A percentile compares a stretch with the other conserved stretches of the same genome.
Conservation (phyloP, 345 rosid genomes). For the Salix udensis region DNA sequence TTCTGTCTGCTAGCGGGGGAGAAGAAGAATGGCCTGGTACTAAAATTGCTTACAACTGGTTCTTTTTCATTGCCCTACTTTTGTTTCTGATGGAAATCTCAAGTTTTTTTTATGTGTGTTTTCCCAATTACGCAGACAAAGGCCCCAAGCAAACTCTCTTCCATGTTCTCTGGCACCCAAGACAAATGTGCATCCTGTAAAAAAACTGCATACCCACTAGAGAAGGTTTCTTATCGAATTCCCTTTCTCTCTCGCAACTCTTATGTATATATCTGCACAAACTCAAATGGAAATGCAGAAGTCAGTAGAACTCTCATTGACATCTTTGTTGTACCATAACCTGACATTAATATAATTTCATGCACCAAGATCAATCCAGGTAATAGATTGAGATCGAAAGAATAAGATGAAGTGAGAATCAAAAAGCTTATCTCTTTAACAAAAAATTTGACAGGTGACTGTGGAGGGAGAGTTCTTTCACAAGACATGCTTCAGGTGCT, state of each 20-base stretch:
- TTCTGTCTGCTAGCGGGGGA: slow-evolving; percentile 39
- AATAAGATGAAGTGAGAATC: background rate
- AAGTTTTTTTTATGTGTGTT: background rate
- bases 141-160: slow-evolving; percentile 46
- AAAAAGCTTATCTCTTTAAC: background rate
- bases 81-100: background rate
- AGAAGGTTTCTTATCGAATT: slow-evolving; percentile 34
- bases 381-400: background rate
- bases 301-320: background rate
- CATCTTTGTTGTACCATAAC: background rate
- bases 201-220: slow-evolving; percentile 50
- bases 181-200: slow-evolving; percentile 44
- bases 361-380: background rate
- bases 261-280: background rate
- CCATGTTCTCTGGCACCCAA: slow-evolving; percentile 44
- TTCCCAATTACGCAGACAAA: slow-evolving; percentile 24
- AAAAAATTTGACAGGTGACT: slow-evolving; percentile 27
- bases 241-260: background rate
- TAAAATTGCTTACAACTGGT: background rate
- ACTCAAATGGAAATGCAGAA: background rate
- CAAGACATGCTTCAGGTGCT: slow-evolving; percentile 55
- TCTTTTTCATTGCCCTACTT: background rate
- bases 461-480: slow-evolving; percentile 51
- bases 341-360: background rate
- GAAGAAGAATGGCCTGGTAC: slow-evolving; percentile 36